Percentiles rank a stretch among this genome's conserved stretches.
Evolutionary conservation across 2,329 filamentous ascomycete species (phyloP).

Genomic region (Ascochyta fabae): DNA sequence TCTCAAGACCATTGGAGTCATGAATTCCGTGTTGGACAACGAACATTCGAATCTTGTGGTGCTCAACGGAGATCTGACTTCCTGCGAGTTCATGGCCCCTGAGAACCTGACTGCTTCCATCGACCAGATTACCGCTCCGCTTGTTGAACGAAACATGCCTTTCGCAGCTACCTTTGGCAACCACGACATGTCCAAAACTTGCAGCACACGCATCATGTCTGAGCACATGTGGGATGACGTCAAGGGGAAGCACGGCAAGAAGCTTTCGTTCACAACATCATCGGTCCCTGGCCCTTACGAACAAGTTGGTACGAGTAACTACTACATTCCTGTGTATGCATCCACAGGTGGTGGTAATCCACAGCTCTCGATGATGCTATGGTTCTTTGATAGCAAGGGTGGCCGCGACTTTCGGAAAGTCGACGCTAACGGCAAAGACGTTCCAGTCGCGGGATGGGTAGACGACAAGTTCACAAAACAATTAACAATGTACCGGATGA

Average conservation of each 20-base stretch:
- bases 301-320: constrained; percentile 55
- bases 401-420: constrained; percentile 24
- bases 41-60: constrained; percentile 68
- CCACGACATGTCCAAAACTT: constrained; percentile 60
- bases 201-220: constrained; percentile 30
- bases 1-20: constrained; percentile 62
- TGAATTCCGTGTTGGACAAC: constrained; percentile 63
- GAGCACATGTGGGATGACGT: constrained; percentile 45
- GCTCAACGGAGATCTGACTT: constrained; percentile 74
- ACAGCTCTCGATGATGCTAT: constrained; percentile 61
- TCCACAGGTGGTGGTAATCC: constrained; percentile 38
- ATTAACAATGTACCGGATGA: not conserved
- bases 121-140: constrained; percentile 45
- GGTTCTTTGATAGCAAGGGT: constrained; percentile 69
- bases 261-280: constrained; percentile 49
- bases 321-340: constrained; percentile 60
- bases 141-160: constrained; percentile 61
- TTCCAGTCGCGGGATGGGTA: constrained; percentile 25
- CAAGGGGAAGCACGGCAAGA: constrained; percentile 58
- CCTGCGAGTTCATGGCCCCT: constrained; percentile 59
- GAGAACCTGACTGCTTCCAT: constrained; percentile 27
- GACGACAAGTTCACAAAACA: constrained; percentile 26
- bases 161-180: constrained; percentile 77
- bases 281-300: constrained; percentile 51
- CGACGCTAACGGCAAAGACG: constrained; percentile 23